Conservation (phyloP, 768 basidiomycete genomes). For the Tylopilus balloui region DNA sequence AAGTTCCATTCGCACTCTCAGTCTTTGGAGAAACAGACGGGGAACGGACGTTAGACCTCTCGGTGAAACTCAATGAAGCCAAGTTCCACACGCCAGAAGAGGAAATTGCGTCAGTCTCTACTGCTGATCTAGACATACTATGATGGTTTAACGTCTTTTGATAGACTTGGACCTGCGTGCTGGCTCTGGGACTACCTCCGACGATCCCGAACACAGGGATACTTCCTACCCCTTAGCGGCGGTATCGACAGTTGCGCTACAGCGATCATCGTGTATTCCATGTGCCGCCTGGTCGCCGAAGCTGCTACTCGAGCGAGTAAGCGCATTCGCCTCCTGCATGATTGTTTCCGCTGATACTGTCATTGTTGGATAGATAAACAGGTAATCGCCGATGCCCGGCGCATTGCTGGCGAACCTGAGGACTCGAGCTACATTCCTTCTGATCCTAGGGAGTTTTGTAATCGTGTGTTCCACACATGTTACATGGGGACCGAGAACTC, state of each 20-base stretch:
- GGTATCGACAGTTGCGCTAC: conserved; percentile 98
- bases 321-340: not conserved
- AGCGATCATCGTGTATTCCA: conserved; percentile 91
- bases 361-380: conserved; percentile 54
- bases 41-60: conserved; percentile 43
- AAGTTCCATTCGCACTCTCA: conserved; percentile 76
- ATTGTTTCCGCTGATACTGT: not conserved
- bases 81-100: conserved; percentile 85
- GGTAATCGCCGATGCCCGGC: conserved; percentile 86
- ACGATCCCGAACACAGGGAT: conserved; percentile 89
- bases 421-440: conserved; percentile 79
- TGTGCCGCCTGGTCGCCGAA: conserved; percentile 87
- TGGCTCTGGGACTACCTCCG: conserved; percentile 99
- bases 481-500: conserved; percentile 99
- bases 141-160: not conserved
- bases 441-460: conserved; percentile 83
- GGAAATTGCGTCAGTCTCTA: conserved; percentile 82
- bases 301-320: conserved; percentile 73
- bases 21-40: conserved; percentile 59
- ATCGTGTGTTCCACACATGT: conserved; percentile 91
- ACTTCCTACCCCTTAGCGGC: conserved; percentile 92
- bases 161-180: conserved; percentile 91
- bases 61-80: conserved; percentile 39
- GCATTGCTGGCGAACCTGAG: conserved; percentile 81
- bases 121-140: not conserved